These are phyloP conservation scores for Leishmania braziliensis DNA, from an alignment of 208 protist genomes.

Conservation along the genomic window DNA sequence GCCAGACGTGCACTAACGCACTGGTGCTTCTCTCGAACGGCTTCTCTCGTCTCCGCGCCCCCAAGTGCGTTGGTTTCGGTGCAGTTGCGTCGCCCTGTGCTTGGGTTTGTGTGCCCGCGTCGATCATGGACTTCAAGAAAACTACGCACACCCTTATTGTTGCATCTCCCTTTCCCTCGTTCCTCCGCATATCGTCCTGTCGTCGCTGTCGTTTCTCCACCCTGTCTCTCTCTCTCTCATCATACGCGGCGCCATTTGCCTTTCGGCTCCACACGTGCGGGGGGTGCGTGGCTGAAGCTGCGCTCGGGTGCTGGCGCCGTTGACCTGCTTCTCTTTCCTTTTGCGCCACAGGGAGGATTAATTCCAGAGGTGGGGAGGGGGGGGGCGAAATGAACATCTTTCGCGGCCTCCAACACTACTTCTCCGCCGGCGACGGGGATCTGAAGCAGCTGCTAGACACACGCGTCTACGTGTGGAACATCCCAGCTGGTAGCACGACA, in stretches of 20 bases:
- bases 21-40: not conserved
- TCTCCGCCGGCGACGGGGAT: slow-evolving; percentile 28
- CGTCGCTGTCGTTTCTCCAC: not conserved
- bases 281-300: not conserved
- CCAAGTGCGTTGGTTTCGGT: not conserved
- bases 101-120: not conserved
- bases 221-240: not conserved
- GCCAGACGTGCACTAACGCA: not conserved
- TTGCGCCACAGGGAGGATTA: not conserved
- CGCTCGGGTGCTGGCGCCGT: not conserved
- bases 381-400: slow-evolving; percentile 46
- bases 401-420: slow-evolving; percentile 39
- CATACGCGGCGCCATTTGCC: not conserved
- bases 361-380: not conserved
- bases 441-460: slow-evolving; percentile 62
- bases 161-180: not conserved
- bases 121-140: too few species aligned
- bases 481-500: slow-evolving; percentile 54
- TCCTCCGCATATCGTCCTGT: not conserved
- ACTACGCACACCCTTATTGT: too few species aligned
- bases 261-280: not conserved
- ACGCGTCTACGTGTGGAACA: slow-evolving; percentile 83
- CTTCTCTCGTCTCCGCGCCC: not conserved
- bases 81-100: not conserved
- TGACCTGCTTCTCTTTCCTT: not conserved